A percentile compares a stretch with the other conserved stretches of the same genome.
phyloP scores from a whole-genome alignment of 495 filamentous ascomycete species.

The Lasiosphaeriaceae sp. region DNA sequence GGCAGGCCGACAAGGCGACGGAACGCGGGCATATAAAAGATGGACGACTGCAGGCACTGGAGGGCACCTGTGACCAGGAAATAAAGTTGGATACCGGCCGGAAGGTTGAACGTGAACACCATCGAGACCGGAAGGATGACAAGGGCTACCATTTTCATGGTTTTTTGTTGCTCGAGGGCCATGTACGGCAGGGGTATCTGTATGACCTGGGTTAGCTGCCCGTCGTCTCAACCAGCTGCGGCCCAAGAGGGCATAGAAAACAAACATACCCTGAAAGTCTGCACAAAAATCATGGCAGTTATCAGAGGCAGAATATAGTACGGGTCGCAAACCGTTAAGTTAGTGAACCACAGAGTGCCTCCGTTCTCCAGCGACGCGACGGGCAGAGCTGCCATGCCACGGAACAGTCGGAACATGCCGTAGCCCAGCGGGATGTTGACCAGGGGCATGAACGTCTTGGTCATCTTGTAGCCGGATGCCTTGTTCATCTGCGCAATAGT shows the following conservation, averaged over 20 bases:
- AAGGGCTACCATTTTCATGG: slow-evolving; percentile 50
- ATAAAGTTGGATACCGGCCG: slow-evolving; percentile 67
- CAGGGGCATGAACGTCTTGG: slow-evolving; percentile 54
- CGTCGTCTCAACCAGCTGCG: not conserved
- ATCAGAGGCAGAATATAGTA: slow-evolving; percentile 64
- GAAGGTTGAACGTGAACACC: slow-evolving; percentile 58
- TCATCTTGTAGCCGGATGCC: slow-evolving; percentile 49
- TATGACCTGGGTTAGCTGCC: slow-evolving; percentile 1
- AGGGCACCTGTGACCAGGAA: slow-evolving; percentile 59
- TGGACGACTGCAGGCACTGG: slow-evolving; percentile 52
- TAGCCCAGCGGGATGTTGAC: slow-evolving; percentile 68
- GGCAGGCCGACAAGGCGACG: slow-evolving; percentile 48
- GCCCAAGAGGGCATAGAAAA: not conserved
- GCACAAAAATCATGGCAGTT: slow-evolving; percentile 46
- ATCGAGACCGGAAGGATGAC: slow-evolving; percentile 60
- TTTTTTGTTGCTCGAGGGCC: slow-evolving; percentile 31
- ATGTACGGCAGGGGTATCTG: slow-evolving; percentile 33
- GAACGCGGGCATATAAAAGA: slow-evolving; percentile 48
- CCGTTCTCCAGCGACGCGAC: slow-evolving; percentile 72
- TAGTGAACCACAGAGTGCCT: slow-evolving; percentile 69
- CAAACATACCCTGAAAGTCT: slow-evolving; percentile 55
- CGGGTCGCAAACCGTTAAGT: slow-evolving; percentile 78
- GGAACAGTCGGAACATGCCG: slow-evolving; percentile 73
- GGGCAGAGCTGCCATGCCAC: slow-evolving; percentile 70
- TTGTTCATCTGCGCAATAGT: slow-evolving; percentile 49